These are phyloP conservation scores for Perkinsus chesapeaki DNA, from an alignment of 169 alveolate genomes.

Conservation along the genomic window DNA sequence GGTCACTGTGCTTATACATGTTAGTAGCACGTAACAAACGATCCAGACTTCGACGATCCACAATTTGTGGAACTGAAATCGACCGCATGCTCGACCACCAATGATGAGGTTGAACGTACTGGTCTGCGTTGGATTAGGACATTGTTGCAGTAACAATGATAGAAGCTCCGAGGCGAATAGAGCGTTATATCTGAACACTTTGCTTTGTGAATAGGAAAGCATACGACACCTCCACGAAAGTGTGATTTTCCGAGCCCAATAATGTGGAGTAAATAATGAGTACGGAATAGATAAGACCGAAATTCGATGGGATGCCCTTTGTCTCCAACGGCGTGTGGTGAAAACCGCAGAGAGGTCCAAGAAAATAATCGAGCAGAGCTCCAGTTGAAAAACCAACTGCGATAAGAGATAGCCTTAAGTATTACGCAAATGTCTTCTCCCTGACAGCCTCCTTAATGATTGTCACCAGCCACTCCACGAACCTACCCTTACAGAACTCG, in stretches of 20 bases:
- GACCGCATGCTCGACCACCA: not conserved
- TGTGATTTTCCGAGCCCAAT: no score
- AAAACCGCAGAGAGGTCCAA: no score
- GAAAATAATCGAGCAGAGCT: no score
- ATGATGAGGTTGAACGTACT: not conserved
- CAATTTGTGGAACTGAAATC: not conserved
- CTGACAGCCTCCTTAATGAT: not conserved
- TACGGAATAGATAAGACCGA: no score
- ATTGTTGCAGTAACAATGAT: not conserved
- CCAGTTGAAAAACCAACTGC: not conserved
- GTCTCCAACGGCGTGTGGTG: no score
- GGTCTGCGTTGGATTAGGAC: not conserved
- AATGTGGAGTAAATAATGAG: no score
- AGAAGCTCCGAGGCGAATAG: not conserved
- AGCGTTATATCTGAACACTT: not conserved
- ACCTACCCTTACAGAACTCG: not conserved
- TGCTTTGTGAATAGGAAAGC: no score
- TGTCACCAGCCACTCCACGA: not conserved
- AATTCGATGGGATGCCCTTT: no score
- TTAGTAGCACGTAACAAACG: not conserved
- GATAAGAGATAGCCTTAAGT: not conserved
- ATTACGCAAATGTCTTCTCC: not conserved
- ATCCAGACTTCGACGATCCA: not conserved
- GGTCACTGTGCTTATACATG: not conserved
- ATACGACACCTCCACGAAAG: no score